Conservation (phyloP, 2,329 filamentous ascomycete species). For the Teratosphaeria nubilosa region DNA sequence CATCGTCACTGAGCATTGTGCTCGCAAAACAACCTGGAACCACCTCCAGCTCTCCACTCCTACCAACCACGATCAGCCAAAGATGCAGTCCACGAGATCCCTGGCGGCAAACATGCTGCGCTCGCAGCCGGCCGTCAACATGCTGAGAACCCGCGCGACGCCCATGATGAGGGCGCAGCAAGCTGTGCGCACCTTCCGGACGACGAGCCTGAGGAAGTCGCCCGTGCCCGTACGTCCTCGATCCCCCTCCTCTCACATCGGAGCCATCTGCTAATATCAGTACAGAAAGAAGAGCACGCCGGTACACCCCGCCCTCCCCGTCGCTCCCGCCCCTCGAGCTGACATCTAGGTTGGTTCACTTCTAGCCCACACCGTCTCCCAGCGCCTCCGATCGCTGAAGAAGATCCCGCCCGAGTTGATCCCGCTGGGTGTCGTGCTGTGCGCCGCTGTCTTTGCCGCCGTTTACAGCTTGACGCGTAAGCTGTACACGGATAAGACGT, state of each 20-base stretch:
- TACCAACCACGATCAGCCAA: background rate
- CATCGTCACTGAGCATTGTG: background rate
- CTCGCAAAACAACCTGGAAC: background rate
- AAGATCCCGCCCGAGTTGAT: slow-evolving; percentile 88
- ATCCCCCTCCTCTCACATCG: background rate
- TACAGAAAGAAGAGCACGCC: slow-evolving; percentile 54
- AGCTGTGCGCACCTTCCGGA: slow-evolving; percentile 22
- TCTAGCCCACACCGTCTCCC: slow-evolving; percentile 88
- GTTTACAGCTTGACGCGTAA: slow-evolving; percentile 74
- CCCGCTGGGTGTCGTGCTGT: slow-evolving; percentile 83
- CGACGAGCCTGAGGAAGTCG: slow-evolving; percentile 18
- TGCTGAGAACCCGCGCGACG: slow-evolving; percentile 6
- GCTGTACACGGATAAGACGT: slow-evolving; percentile 79
- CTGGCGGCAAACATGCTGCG: slow-evolving; percentile 30
- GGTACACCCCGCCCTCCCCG: slow-evolving; percentile 38
- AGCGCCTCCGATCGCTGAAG: slow-evolving; percentile 82
- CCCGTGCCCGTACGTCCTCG: slow-evolving; percentile 23
- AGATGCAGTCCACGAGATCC: slow-evolving; percentile 31
- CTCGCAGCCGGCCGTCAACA: slow-evolving; percentile 16
- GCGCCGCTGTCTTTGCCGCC: slow-evolving; percentile 63
- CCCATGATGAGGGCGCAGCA: slow-evolving; percentile 25
- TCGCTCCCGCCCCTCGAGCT: background rate
- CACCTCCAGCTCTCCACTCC: slow-evolving; percentile 15
- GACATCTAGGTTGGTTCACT: slow-evolving; percentile 4
- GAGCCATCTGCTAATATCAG: slow-evolving; percentile 29